Conservation (phyloP, 257 asterid genomes). For the Capsicum rhomboideum region DNA sequence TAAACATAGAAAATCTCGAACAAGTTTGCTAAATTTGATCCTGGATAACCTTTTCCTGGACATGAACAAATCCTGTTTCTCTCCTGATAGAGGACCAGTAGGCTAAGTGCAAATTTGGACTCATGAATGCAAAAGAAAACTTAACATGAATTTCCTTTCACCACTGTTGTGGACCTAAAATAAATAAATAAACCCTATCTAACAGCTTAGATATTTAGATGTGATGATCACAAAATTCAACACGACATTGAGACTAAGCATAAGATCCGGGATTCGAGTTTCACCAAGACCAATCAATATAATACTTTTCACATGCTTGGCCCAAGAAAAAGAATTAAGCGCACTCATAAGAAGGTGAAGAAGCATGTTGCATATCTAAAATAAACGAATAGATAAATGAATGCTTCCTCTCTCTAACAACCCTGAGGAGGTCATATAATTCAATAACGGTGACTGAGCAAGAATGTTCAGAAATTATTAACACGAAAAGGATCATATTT, state of each 20-base stretch:
- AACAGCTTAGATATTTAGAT: not conserved
- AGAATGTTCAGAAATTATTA: not conserved
- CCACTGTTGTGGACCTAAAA: not conserved
- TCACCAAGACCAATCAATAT: not conserved
- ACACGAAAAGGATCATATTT: not conserved
- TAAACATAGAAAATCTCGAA: not conserved
- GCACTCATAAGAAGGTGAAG: not conserved
- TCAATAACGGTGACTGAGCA: not conserved
- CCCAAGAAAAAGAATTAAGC: not conserved
- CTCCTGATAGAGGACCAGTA: not conserved
- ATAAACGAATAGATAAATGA: not conserved
- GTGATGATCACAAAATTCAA: not conserved
- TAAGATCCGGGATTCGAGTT: not conserved
- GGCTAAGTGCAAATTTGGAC: not conserved
- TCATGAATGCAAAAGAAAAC: not conserved
- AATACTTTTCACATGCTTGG: not conserved
- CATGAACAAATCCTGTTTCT: not conserved
- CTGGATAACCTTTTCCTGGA: not conserved
- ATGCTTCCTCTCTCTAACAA: not conserved
- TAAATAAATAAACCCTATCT: not conserved
- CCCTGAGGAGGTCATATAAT: not conserved
- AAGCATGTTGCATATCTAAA: not conserved
- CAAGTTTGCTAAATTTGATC: not conserved
- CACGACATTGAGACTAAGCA: not conserved
- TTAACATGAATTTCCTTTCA: not conserved